Base-by-base conservation (phyloP, 2,329 filamentous ascomycete species). In the Metarhizium brunneum region DNA sequence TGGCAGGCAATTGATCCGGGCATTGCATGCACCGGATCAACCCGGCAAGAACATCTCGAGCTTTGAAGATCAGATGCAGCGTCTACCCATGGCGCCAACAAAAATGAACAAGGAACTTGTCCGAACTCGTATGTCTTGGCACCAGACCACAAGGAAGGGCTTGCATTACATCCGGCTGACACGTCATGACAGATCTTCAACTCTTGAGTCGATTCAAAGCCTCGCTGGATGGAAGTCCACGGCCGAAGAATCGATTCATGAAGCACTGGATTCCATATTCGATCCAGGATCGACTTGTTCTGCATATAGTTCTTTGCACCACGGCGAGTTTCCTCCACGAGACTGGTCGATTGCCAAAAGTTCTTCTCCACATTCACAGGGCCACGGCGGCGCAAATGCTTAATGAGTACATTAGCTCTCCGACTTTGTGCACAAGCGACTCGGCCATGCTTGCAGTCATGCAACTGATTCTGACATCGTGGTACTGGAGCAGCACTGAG, bases 261-360 rank as follows among this genome's bases (percentile, higher is more conserved):
- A 76, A 72, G 60, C 67, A 74, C 48, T 80, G 75, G 65, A 68
- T 77, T 6, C 76, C 77, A 0, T 74, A 70, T 58, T 76, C 71
- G 49, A 66, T 80, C 11, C 74, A 79, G 54, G 75, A 77, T n/a
- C 76, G 74, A 4, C 67, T 81, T 3, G 68, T 80, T 10, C 65
- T 74, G 0, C 75, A 78, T 50, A 73, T 78, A 8, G 71, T 77
- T 40, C 70, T 80, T 4, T 80, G 77, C 60, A 76, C 76, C 6
- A 73, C 78, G 0, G 73, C 77, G 1, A 79, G 76, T 61, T 80
- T 80, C 60, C 68, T 80, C 35, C 70, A 73, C 42, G 78, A 81
- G 60, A 75, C 74, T 0, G 73, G 75, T 3, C 73, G 76, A 42
- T 64, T 79, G 2, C 72, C 75, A 47, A 73, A 73, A 58, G 67